Percentiles rank a stretch among this genome's conserved stretches.
phyloP scores from a whole-genome alignment of 306 rosid genomes.

The Canavalia gladiata region DNA sequence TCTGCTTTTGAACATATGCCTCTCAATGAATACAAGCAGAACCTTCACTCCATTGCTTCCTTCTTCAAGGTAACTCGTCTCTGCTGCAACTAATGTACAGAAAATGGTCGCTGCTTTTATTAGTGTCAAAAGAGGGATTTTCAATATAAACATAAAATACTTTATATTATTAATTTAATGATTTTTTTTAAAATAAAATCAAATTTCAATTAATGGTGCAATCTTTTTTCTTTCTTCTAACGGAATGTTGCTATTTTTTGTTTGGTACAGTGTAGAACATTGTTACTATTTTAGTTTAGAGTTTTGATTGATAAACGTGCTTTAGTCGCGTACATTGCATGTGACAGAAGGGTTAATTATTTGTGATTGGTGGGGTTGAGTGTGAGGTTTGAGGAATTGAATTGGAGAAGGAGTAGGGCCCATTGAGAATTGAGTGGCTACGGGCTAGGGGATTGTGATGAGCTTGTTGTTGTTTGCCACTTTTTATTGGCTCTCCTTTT shows the following conservation, averaged over 20 bases:
- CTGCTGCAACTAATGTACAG: conserved; percentile 1
- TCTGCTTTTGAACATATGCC: conserved; percentile 88
- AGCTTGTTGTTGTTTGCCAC: conserved; percentile 42
- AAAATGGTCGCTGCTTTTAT: conserved; percentile 29
- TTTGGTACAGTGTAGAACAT: too few species aligned
- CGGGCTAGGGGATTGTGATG: conserved; percentile 33
- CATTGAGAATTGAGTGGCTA: conserved; percentile 11
- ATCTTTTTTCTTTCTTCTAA: too few species aligned
- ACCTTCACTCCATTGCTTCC: conserved; percentile 70
- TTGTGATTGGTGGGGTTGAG: conserved; percentile 48
- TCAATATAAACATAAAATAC: too few species aligned
- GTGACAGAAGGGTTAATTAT: conserved; percentile 47
- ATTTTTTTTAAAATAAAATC: too few species aligned
- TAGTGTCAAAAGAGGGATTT: conserved; percentile 25
- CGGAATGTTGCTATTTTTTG: too few species aligned
- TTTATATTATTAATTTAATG: too few species aligned
- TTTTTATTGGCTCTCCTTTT: conserved; percentile 36
- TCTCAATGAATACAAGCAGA: conserved; percentile 68
- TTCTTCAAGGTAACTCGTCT: conserved; percentile 68
- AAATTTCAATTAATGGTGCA: too few species aligned
- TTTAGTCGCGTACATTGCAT: conserved; percentile 40
- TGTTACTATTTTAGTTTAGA: not conserved
- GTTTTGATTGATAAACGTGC: conserved; percentile 48
- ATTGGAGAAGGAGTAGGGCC: conserved; percentile 19
- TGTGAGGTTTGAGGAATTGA: conserved; percentile 42